Evolutionary conservation across 345 rosid genomes (phyloP).

Genomic region (Balakata baccata): DNA sequence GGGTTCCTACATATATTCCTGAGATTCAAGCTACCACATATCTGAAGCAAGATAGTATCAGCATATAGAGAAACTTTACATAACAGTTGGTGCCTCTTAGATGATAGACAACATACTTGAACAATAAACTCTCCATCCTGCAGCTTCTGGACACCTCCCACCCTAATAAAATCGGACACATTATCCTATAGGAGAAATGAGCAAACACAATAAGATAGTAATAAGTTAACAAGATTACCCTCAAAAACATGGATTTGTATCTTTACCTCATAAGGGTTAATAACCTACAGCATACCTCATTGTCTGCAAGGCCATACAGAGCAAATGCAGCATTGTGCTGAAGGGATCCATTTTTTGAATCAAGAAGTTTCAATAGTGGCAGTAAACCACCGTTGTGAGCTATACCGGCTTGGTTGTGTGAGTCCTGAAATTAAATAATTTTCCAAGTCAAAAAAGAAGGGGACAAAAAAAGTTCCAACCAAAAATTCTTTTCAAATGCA

Average conservation of each 20-base stretch:
- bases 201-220: slow-evolving; percentile 22
- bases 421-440: slow-evolving; percentile 47
- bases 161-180: slow-evolving; percentile 88
- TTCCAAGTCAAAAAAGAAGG: neutral
- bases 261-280: slow-evolving; percentile 15
- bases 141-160: slow-evolving; percentile 93
- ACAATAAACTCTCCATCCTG: slow-evolving; percentile 95
- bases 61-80: neutral
- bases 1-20: neutral
- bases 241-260: slow-evolving; percentile 23
- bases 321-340: slow-evolving; percentile 99
- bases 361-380: slow-evolving; percentile 90
- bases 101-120: slow-evolving; percentile 52
- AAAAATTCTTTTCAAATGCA: neutral
- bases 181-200: slow-evolving; percentile 66
- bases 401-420: slow-evolving; percentile 97
- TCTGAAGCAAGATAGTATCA: slow-evolving; percentile 5
- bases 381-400: slow-evolving; percentile 85
- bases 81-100: neutral
- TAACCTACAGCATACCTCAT: slow-evolving; percentile 62
- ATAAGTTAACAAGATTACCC: neutral
- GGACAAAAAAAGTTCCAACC: neutral
- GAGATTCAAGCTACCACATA: slow-evolving; percentile 11
- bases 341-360: slow-evolving; percentile 92
- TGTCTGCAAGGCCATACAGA: slow-evolving; percentile 96